Evolutionary conservation across 768 basidiomycete species (phyloP), one percentile per base, ranked within the genome.

Genomic region (Suillus alpinus): DNA sequence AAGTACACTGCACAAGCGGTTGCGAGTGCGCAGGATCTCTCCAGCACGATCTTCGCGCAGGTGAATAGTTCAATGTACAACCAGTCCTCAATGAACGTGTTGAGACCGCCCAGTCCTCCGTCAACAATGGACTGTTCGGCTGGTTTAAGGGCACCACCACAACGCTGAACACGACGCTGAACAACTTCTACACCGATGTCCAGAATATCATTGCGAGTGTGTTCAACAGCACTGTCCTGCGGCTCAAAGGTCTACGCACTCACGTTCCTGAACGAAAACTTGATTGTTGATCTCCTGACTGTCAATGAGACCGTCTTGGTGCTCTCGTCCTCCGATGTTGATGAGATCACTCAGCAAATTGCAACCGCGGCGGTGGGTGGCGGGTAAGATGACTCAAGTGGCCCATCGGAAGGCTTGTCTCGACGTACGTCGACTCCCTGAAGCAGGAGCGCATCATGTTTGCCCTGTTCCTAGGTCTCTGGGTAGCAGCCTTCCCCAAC

Each of bases 91-190:
- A 98, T 65, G 68, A 67, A 20, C 89, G 85, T 34, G 85, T 98
- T 23, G 81, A 84, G 53, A 66, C 66, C 37, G 80, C 93, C 53
- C 92, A 98, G 76, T 79, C 78, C 41, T 83, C 85, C 7, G 84
- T 98, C 73, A 93, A 98, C 71, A 77, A 92, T 43, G 91, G 90
- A 29, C 75, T 98, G 50, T 96, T 98, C 63, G 94, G 95, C 10
- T 98, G 95, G 95, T 88, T 98, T 53, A 94, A 98, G 67, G 83
- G 80, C 18, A 96, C 96, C 9, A 96, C 94, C 1, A 86, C 85
- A 4, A 86, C 88, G 6, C 82, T 99, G 57, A 99, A 99, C 73
- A 77, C 79, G 66, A 97, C 96, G 3, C 77, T 99, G 68, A 88
- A 84, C 70, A 81, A 80, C 50, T 96, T 99, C 73, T 98, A 98